Base-by-base conservation (phyloP, 2,329 filamentous ascomycete species). In the Neocucurbitaria cava region DNA sequence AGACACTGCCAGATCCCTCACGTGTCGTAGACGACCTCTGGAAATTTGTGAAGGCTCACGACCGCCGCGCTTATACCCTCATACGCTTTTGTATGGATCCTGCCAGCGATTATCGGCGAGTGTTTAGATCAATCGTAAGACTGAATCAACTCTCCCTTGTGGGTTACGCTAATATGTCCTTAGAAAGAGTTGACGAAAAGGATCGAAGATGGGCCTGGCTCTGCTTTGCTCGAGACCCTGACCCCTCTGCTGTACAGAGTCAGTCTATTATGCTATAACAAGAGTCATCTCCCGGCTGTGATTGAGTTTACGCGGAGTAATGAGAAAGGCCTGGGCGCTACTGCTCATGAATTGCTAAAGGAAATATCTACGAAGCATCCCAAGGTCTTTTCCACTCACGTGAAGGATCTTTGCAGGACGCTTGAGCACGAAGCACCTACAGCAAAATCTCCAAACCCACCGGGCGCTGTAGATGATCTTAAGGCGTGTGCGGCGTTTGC, bases 401-500 rank as follows among this genome's bases (percentile, higher is more conserved):
- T 97, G 5, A 90, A 92, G 56, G 92, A 96, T 58, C 85, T 99
- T 42, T 96, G 93, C 78, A 92, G 91, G 70, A 89, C 92, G 54
- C 84, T 99, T 17, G 86, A 92, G 61, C 86, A 91, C 23, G 88
- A 93, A 67, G 89, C 91, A 1, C 95, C 95, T 0, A 87, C 86
- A 3, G 82, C 85, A 18, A 86, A 81, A 17, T 85, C 85, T 47
- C 71, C 83, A 1, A 93, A 93, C 58, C 89, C 94, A 48, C 76
- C 86, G 1, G 83, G 85, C 3, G 88, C 91, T n/a, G 91, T 95
- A 11, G 91, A 97, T 68, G 94, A 94, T 1, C 82, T 99, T 54
- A 97, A 96, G 73, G 94, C 96, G 2, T 97, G 95, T 72, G 90
- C 94, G 9, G 92, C 90, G 1, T 99, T 96, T 73, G 91, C 93